phyloP scores from a whole-genome alignment of 768 basidiomycete species.

The Sarcodon sp. region DNA sequence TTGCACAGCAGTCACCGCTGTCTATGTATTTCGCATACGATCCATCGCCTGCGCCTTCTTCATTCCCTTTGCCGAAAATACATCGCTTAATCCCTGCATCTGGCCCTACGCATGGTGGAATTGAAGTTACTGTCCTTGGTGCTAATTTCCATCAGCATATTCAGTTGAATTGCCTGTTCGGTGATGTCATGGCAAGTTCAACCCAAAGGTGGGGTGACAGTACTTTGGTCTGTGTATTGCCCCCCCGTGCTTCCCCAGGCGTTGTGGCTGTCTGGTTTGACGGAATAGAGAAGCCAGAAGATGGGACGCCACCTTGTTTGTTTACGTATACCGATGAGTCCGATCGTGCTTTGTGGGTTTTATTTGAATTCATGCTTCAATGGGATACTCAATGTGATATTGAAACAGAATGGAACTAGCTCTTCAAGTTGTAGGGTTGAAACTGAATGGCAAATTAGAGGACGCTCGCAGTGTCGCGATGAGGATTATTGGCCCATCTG shows the following conservation, averaged over 20 bases:
- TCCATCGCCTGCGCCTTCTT: conserved; percentile 31
- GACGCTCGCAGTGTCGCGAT: conserved; percentile 89
- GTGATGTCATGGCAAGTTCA: conserved; percentile 66
- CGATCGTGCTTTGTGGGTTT: conserved; percentile 72
- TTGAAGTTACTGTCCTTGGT: conserved; percentile 89
- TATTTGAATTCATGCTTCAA: not conserved
- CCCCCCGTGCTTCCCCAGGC: conserved; percentile 70
- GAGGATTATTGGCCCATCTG: conserved; percentile 77
- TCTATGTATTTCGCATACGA: conserved; percentile 43
- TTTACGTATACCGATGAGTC: conserved; percentile 91
- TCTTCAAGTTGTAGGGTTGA: conserved; percentile 86
- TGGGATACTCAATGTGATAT: conserved; percentile 3
- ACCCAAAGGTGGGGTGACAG: conserved; percentile 90
- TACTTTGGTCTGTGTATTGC: conserved; percentile 83
- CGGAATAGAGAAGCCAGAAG: conserved; percentile 51
- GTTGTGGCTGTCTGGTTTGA: conserved; percentile 86
- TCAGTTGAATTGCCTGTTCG: conserved; percentile 73
- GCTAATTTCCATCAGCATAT: conserved; percentile 74
- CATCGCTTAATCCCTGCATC: conserved; percentile 75
- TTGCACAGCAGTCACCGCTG: conserved; percentile 6
- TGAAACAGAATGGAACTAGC: conserved; percentile 80
- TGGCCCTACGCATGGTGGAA: conserved; percentile 86
- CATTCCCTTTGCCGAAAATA: conserved; percentile 55
- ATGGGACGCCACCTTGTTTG: conserved; percentile 40
- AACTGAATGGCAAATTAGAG: conserved; percentile 94